Evolutionary conservation across 331 rosid genomes (phyloP).

Genomic region (Phaseolus coccineus): DNA sequence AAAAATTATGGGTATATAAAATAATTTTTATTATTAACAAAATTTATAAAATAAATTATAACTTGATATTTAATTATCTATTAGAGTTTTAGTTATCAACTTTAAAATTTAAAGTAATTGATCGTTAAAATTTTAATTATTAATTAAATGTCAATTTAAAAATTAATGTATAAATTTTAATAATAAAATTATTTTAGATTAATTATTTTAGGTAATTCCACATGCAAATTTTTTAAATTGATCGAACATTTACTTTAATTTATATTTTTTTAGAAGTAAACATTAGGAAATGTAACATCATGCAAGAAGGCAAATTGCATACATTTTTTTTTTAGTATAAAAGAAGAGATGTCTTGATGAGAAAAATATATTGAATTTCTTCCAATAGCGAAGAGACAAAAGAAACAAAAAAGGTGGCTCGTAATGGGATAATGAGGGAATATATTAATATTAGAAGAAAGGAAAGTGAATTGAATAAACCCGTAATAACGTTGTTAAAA

Average conservation of each 20-base stretch:
- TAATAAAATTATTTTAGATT: no score
- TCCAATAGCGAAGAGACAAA: conserved; percentile 31
- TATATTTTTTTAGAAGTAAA: neutral
- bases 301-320: conserved; percentile 32
- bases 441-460: conserved; percentile 44
- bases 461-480: conserved; percentile 41
- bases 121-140: no score
- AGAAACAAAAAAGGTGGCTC: conserved; percentile 38
- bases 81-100: no score
- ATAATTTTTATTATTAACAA: no score
- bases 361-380: neutral
- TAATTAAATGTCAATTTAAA: no score
- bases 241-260: conserved; percentile 42
- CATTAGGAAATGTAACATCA: conserved; percentile 36
- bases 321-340: neutral
- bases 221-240: neutral
- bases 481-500: neutral
- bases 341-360: neutral
- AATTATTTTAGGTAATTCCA: no score
- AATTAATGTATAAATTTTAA: no score
- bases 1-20: no score
- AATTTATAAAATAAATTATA: no score
- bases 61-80: no score
- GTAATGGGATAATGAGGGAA: conserved; percentile 44
- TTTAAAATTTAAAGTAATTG: no score